Conservation (phyloP, 768 basidiomycete genomes). For the Kwoniella shandongensis region DNA sequence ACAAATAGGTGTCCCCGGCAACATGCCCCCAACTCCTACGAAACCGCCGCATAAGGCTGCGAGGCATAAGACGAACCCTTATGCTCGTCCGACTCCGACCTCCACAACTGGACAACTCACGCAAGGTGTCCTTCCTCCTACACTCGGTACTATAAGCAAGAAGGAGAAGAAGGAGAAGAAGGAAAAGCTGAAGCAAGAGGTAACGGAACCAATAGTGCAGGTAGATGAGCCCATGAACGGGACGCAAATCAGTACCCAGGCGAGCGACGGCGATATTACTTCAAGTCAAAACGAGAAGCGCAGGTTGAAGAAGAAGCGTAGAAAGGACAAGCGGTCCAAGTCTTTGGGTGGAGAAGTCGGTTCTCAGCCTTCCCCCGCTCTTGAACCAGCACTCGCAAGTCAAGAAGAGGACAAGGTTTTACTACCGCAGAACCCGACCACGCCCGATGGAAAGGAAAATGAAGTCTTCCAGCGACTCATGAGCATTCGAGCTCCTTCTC, state of each 20-base stretch:
- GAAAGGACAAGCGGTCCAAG: conserved; percentile 3
- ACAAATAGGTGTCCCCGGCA: too few relatives aligned
- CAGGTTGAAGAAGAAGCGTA: conserved; percentile 1
- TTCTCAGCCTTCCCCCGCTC: too few relatives aligned
- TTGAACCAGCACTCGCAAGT: too few relatives aligned
- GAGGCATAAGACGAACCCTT: not conserved
- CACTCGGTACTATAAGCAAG: not conserved
- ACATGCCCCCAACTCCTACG: not conserved
- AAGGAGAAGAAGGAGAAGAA: not conserved
- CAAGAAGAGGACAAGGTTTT: too few relatives aligned
- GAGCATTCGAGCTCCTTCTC: too few relatives aligned
- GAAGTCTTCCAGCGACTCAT: too few relatives aligned
- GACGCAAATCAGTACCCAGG: too few relatives aligned
- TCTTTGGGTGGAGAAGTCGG: too few relatives aligned
- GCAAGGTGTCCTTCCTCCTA: not conserved
- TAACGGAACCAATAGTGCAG: not conserved
- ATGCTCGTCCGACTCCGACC: not conserved
- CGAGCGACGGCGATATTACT: too few relatives aligned
- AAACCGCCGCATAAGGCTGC: conserved; percentile 2
- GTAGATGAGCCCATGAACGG: too few relatives aligned
- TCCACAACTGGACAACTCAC: not conserved
- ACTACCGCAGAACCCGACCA: too few relatives aligned
- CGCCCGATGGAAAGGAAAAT: too few relatives aligned
- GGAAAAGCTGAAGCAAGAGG: not conserved
- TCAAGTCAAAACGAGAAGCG: not conserved